Conservation (phyloP, 1,284 basidiomycete species). For the Acaromyces ingoldii region DNA sequence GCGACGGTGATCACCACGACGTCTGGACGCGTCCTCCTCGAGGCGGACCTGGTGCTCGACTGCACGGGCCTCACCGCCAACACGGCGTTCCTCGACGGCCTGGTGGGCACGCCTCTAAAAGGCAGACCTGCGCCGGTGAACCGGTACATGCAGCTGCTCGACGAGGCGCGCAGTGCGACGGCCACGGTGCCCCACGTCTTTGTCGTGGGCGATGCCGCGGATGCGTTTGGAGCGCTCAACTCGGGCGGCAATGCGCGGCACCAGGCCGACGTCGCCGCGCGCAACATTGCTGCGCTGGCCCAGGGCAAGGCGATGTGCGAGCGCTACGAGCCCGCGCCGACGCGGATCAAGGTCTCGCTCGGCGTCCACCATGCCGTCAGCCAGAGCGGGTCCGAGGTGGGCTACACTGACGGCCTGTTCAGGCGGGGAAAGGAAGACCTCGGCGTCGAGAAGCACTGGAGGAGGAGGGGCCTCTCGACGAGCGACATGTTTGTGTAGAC, state of each 20-base stretch:
- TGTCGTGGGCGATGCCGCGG: slow-evolving; percentile 21
- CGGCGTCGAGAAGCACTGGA: neutral
- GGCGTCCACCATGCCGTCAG: neutral
- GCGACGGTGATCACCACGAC: neutral
- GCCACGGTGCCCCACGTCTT: slow-evolving; percentile 10
- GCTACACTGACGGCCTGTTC: neutral
- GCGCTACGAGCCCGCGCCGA: neutral
- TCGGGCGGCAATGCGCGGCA: slow-evolving; percentile 23
- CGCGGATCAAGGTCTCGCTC: neutral
- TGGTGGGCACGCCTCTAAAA: neutral
- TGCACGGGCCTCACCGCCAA: slow-evolving; percentile 22
- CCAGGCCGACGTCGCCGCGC: slow-evolving; percentile 19
- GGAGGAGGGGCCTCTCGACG: neutral
- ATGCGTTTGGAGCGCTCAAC: slow-evolving; percentile 29
- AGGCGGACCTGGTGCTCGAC: slow-evolving; percentile 20
- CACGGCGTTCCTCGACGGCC: slow-evolving; percentile 7
- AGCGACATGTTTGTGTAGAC: neutral
- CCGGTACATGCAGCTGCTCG: slow-evolving; percentile 12
- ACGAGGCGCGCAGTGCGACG: neutral
- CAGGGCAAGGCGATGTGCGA: neutral
- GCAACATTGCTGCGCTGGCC: slow-evolving; percentile 10
- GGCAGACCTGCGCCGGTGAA: slow-evolving; percentile 16
- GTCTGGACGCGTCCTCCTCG: slow-evolving; percentile 12
- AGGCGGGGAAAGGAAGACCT: neutral
- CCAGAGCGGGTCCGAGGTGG: neutral